Conservation (phyloP, 164 flowering plant species). For the Santalum album region DNA sequence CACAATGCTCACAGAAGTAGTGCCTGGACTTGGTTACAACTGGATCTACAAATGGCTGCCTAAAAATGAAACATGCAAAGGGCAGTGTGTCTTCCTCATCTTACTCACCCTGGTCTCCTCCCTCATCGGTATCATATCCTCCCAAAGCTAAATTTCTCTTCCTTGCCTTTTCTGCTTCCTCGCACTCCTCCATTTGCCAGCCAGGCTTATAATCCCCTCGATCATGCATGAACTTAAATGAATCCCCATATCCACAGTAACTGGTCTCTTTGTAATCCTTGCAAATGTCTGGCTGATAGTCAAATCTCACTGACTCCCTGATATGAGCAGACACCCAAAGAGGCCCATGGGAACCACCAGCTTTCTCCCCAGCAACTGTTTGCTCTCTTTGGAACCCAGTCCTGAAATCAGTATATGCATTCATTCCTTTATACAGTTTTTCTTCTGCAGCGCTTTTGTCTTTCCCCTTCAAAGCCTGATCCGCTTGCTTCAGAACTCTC, state of each 20-base stretch:
- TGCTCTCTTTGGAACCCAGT: constrained; percentile 90
- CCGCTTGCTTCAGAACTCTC: constrained; percentile 71
- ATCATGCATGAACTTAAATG: constrained; percentile 98
- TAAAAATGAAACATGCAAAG: constrained; percentile 81
- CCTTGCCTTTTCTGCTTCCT: constrained; percentile 67
- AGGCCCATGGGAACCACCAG: constrained; percentile 93
- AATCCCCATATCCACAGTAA: constrained; percentile 94
- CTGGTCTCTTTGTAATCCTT: constrained; percentile 97
- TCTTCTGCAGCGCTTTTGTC: constrained; percentile 29
- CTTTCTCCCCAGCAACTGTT: constrained; percentile 79
- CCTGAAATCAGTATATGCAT: constrained; percentile 73
- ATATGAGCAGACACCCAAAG: constrained; percentile 94
- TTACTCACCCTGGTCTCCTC: constrained; percentile 32
- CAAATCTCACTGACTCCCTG: constrained; percentile 72
- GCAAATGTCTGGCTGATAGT: constrained; percentile 94
- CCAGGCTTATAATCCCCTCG: constrained; percentile 96
- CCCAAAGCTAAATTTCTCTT: constrained; percentile 71
- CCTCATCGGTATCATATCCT: constrained; percentile 36
- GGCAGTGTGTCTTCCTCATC: constrained; percentile 67
- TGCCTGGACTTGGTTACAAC: constrained; percentile 95
- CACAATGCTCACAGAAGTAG: constrained; percentile 93
- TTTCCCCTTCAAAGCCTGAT: constrained; percentile 53
- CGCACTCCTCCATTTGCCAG: constrained; percentile 96
- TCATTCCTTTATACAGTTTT: constrained; percentile 73
- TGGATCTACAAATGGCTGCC: constrained; percentile 77